Evolutionary conservation across 2,329 filamentous ascomycete species (phyloP), one percentile per base, ranked within the genome.

Genomic region (Lizonia empirigonia): DNA sequence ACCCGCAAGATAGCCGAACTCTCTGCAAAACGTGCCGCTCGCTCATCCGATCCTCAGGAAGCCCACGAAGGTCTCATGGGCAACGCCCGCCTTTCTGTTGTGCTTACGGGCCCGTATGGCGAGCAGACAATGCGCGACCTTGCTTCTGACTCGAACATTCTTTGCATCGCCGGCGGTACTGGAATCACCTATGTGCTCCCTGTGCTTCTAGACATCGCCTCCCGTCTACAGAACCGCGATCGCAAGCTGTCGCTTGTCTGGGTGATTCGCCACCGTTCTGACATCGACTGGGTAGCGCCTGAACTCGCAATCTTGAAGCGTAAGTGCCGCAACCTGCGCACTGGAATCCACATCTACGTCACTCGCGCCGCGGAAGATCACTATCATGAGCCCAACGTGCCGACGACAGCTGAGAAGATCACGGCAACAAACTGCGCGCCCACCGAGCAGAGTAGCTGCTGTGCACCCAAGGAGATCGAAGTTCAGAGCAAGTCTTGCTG

Each of bases 171-270:
- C 10, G 71, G 71, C 19, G 71, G 71, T 8, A 73, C 71, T 2
- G 71, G 71, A 27, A 71, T 74, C 40, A 65, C 71, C 2, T 74
- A 71, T 55, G 64, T 68, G n/a, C 64, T 74, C 9, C 71, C 71
- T 10, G 62, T 73, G 8, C 61, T 73, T 7, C 62, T 69, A 1
- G 61, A 65, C 33, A 59, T 70, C 12, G 60, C 67, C 13, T 60
- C 63, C 0, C 56, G 58, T 6, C 58, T 63, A 6, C 63, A 64
- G n/a, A 45, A 59, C 8, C 55, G 54, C 18, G 60, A 63, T 35
- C 66, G 63, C 27, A 58, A 63, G 19, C 63, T 72, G 20, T 63
- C 67, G 7, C 62, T 74, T 10, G 58, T 74, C 10, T 74, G 71
- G 71, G 63, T 70, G 3, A 49, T 73, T 22, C 69, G 70, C 9